Percentiles rank a stretch among this genome's conserved stretches.
phyloP scores from a whole-genome alignment of 2,329 filamentous ascomycete genomes.

The Didymellaceae sp. region DNA sequence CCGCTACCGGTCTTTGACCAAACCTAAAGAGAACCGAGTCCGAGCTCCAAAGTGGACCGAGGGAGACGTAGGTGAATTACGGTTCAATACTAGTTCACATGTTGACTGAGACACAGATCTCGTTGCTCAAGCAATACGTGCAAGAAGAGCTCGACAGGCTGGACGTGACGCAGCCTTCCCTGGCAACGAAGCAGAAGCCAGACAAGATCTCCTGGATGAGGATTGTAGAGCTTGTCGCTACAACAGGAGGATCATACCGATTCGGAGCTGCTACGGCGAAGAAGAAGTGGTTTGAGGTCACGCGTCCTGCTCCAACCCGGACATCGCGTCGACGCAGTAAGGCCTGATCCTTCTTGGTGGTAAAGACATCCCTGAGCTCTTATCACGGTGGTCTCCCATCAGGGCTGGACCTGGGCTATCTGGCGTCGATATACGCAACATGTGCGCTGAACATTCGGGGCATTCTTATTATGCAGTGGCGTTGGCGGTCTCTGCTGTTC shows the following conservation, averaged over 20 bases:
- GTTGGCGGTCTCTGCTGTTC: neutral
- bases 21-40: constrained; percentile 66
- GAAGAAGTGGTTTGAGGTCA: constrained; percentile 63
- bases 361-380: neutral
- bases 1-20: constrained; percentile 69
- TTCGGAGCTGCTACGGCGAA: constrained; percentile 69
- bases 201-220: constrained; percentile 65
- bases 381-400: neutral
- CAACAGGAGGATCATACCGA: constrained; percentile 62
- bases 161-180: constrained; percentile 13
- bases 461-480: neutral
- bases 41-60: constrained; percentile 70
- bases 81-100: neutral
- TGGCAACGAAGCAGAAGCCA: constrained; percentile 25
- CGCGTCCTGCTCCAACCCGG: constrained; percentile 5
- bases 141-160: constrained; percentile 29
- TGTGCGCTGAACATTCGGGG: neutral
- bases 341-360: neutral
- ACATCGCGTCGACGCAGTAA: neutral
- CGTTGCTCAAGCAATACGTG: constrained; percentile 34
- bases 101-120: constrained; percentile 30
- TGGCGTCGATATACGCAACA: neutral
- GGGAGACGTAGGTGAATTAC: constrained; percentile 64
- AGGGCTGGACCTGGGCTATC: no score
- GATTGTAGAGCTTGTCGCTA: constrained; percentile 60